Evolutionary conservation across 2,329 filamentous ascomycete genomes (phyloP).

Genomic region (Rhytidhysteron rufulum): DNA sequence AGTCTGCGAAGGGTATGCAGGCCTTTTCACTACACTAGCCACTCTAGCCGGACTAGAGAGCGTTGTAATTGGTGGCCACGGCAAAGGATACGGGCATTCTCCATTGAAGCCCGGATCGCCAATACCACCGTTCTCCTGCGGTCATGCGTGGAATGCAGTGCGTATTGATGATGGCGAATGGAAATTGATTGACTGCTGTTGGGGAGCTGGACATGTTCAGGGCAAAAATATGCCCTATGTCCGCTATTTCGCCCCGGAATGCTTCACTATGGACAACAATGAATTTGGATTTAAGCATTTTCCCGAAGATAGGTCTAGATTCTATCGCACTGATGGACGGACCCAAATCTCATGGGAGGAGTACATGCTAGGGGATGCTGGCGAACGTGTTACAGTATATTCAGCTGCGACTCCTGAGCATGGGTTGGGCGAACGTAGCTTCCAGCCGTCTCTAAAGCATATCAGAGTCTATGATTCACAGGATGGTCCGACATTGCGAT

Average conservation of each 20-base stretch:
- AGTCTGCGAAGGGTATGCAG: constrained; percentile 89
- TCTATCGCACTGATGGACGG: constrained; percentile 71
- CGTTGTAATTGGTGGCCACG: constrained; percentile 70
- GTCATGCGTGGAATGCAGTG: constrained; percentile 93
- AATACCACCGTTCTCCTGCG: constrained; percentile 59
- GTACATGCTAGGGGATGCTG: constrained; percentile 62
- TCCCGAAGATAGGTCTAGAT: constrained; percentile 63
- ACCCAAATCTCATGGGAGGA: constrained; percentile 68
- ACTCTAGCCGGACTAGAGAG: constrained; percentile 75
- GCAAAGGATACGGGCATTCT: constrained; percentile 77
- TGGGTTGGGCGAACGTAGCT: constrained; percentile 52
- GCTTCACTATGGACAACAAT: constrained; percentile 66
- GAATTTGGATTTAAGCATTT: constrained; percentile 80
- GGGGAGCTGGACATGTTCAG: constrained; percentile 76
- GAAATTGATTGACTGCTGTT: constrained; percentile 90
- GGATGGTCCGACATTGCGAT: constrained; percentile 54
- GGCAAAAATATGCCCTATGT: constrained; percentile 57
- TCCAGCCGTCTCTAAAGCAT: constrained; percentile 58
- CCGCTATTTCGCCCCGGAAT: constrained; percentile 61
- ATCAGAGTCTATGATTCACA: constrained; percentile 57
- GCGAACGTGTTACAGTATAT: constrained; percentile 47
- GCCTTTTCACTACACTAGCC: constrained; percentile 75
- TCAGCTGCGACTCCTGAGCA: constrained; percentile 45
- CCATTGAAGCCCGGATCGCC: constrained; percentile 60
- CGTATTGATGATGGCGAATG: constrained; percentile 80